Percentiles rank a stretch among this genome's conserved stretches.
Evolutionary conservation across 1,139 yeast species (phyloP).

Genomic region (Candida neerlandica): DNA sequence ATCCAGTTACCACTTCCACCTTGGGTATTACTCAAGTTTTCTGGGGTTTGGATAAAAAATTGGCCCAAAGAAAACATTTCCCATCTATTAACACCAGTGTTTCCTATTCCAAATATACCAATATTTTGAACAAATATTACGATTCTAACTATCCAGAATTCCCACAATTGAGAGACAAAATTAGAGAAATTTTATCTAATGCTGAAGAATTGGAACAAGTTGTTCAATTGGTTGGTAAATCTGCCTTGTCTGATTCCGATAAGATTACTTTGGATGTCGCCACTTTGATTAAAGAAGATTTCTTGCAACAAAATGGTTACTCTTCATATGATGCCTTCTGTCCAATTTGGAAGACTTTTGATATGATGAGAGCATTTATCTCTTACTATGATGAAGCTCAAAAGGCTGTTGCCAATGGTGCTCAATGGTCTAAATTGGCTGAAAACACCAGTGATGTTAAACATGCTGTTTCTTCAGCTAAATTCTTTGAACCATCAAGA

Average conservation of each 20-base stretch:
- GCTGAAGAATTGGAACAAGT: conserved; percentile 99
- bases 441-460: conserved; percentile 89
- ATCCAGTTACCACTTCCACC: conserved; percentile 97
- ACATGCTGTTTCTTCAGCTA: conserved; percentile 91
- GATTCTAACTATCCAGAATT: conserved; percentile 87
- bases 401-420: conserved; percentile 93
- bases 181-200: conserved; percentile 90
- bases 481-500: conserved; percentile 92
- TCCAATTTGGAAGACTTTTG: conserved; percentile 98
- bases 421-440: conserved; percentile 88
- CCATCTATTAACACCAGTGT: conserved; percentile 96
- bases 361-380: conserved; percentile 95
- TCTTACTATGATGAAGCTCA: conserved; percentile 96
- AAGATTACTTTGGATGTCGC: conserved; percentile 96
- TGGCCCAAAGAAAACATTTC: conserved; percentile 99
- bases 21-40: conserved; percentile 98
- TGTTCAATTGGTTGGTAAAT: conserved; percentile 97
- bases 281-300: conserved; percentile 89
- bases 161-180: conserved; percentile 85
- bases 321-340: conserved; percentile 98
- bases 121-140: conserved; percentile 81
- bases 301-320: conserved; percentile 98
- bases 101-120: conserved; percentile 95
- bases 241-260: conserved; percentile 94
- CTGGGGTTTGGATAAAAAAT: conserved; percentile 99